Percentiles rank a stretch among this genome's conserved stretches.
Conservation (phyloP, 2,329 filamentous ascomycete species). For the Myriosclerotinia duriaeana region DNA sequence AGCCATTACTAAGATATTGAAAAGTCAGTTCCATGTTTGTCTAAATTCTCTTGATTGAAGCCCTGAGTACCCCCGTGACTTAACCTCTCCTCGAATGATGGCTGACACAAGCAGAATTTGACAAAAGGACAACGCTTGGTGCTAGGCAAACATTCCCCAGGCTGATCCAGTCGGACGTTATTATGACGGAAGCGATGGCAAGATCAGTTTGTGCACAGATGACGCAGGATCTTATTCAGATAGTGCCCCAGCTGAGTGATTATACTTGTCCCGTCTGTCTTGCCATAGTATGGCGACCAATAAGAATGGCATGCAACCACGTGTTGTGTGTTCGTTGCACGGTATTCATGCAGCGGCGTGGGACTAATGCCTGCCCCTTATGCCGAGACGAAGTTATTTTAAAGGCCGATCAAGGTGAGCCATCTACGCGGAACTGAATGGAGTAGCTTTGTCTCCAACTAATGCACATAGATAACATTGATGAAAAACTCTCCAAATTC, state of each 20-base stretch:
- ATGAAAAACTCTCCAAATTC: conserved; percentile 65
- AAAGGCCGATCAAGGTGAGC: conserved; percentile 63
- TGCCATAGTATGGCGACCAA: conserved; percentile 74
- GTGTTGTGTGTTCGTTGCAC: conserved; percentile 83
- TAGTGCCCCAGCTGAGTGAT: conserved; percentile 81
- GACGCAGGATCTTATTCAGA: conserved; percentile 66
- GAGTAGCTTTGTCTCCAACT: not conserved
- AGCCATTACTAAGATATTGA: conserved; percentile 79
- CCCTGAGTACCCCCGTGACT: not conserved
- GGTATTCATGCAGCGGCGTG: conserved; percentile 72
- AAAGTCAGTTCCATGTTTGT: conserved; percentile 55
- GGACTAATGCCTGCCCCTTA: conserved; percentile 69
- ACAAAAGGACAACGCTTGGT: conserved; percentile 77
- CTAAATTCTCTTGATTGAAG: not conserved
- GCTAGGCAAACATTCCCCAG: conserved; percentile 63
- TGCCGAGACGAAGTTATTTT: conserved; percentile 72
- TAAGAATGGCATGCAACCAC: conserved; percentile 73
- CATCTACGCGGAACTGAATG: not conserved
- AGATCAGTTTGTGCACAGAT: conserved; percentile 75
- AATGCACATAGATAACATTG: conserved; percentile 61
- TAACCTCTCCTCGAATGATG: too few species aligned
- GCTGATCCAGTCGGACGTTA: conserved; percentile 57
- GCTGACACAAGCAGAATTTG: conserved; percentile 61
- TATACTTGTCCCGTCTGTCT: conserved; percentile 81
- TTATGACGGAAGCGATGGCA: conserved; percentile 67